Percentiles rank a stretch among this genome's conserved stretches.
phyloP scores from a whole-genome alignment of 345 rosid species.

The Salix dunnii region DNA sequence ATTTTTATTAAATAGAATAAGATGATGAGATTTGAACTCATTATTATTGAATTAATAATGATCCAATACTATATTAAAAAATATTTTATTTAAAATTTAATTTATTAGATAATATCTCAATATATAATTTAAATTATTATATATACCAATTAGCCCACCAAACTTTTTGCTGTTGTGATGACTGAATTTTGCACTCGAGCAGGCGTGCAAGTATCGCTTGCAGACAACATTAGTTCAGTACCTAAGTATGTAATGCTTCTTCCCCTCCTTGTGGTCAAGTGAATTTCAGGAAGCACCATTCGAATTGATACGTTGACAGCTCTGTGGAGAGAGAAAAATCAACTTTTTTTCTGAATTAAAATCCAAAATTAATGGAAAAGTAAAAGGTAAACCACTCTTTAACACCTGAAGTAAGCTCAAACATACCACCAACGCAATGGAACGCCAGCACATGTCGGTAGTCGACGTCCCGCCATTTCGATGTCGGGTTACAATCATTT shows the following conservation, averaged over 20 bases:
- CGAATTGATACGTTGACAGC: too few species aligned
- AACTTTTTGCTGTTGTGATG: too few species aligned
- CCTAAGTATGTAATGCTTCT: background rate
- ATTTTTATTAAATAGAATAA: too few species aligned
- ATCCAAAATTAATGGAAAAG: background rate
- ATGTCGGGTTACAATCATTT: background rate
- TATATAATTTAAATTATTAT: too few species aligned
- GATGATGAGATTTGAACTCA: too few species aligned
- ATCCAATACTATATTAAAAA: too few species aligned
- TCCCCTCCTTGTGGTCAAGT: background rate
- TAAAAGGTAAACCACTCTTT: background rate
- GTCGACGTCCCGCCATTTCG: background rate
- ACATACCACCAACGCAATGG: background rate
- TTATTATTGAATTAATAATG: too few species aligned
- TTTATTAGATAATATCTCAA: too few species aligned
- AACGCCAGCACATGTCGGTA: background rate
- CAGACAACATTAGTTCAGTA: background rate
- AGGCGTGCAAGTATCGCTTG: background rate
- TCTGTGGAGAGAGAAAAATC: background rate
- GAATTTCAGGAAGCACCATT: background rate
- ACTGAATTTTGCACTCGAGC: background rate
- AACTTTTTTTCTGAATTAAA: background rate
- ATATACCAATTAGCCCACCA: too few species aligned
- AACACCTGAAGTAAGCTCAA: background rate
- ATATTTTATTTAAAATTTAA: too few species aligned